These are phyloP conservation scores for Adansonia grandidieri DNA, from an alignment of 441 rosid genomes.

Conservation along the genomic window DNA sequence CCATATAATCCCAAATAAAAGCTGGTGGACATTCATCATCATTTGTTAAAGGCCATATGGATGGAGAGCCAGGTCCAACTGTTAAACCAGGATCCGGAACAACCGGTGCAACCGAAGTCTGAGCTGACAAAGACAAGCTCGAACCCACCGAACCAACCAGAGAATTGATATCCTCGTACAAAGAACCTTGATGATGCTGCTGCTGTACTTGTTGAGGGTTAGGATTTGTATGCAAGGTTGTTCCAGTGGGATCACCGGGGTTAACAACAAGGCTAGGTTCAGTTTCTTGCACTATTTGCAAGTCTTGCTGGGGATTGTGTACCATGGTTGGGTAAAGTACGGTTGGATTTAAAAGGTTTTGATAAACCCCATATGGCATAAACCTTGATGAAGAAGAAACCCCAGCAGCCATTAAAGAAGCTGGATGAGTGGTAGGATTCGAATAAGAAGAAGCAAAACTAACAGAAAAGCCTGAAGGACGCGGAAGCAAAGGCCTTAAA, in stretches of 20 bases:
- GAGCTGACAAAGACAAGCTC: constrained; percentile 43
- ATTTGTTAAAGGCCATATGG: constrained; percentile 62
- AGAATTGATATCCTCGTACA: constrained; percentile 44
- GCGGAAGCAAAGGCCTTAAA: constrained; percentile 87
- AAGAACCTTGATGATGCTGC: constrained; percentile 24
- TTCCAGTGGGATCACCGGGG: not conserved
- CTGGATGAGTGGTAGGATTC: constrained; percentile 10
- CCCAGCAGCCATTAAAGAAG: not conserved
- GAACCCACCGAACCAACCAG: constrained; percentile 54
- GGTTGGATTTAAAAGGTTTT: constrained; percentile 31
- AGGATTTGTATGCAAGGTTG: constrained; percentile 16
- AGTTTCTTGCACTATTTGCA: constrained; percentile 22
- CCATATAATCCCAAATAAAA: constrained; percentile 70
- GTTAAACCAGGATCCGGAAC: constrained; percentile 48
- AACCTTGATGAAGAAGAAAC: constrained; percentile 27
- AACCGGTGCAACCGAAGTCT: constrained; percentile 43
- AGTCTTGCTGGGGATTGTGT: constrained; percentile 28
- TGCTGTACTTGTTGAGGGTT: constrained; percentile 27
- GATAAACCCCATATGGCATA: constrained; percentile 38
- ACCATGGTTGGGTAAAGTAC: constrained; percentile 35
- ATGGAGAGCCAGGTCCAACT: constrained; percentile 53
- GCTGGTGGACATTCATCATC: constrained; percentile 62
- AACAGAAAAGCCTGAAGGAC: constrained; percentile 58
- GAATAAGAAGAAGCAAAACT: constrained; percentile 23
- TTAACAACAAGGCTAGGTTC: not conserved